Base-by-base conservation (phyloP, 139 green algal species). In the Chlorella sp. region DNA sequence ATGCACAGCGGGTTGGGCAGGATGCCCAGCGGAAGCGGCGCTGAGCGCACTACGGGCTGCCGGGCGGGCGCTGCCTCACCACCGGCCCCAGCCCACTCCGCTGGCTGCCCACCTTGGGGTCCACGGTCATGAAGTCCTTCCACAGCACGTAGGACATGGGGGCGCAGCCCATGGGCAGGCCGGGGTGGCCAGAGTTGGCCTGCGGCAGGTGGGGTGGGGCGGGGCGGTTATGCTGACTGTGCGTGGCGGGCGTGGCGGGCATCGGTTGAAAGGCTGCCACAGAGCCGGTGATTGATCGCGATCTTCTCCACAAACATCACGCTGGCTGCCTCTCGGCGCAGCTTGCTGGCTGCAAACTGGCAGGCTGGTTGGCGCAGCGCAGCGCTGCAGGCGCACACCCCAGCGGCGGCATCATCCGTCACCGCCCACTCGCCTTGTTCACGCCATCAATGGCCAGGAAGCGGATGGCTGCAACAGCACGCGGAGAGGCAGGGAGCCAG, bases 81-180 rank as follows among this genome's bases (percentile, higher is more conserved):
- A n/a, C n/a, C n/a, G n/a, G n/a, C n/a, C n/a, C n/a, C n/a, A n/a
- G n/a, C n/a, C n/a, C n/a, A n/a, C n/a, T n/a, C n/a, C n/a, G n/a
- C n/a, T n/a, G n/a, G n/a, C n/a, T n/a, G 60, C 60, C 60, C 26
- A 69, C 94, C 92, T 98, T 98, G 73, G 97, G 96, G 95, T 99
- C 98, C 88, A 95, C 94, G 70, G 94, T 97, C 93, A 99, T 97
- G 82, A 92, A 90, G 87, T 99, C 95, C 84, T 98, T 96, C 86
- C 90, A 99, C 60, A 99, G 92, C n/a, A 99, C 86, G 90, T 97
- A 99, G 40, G 91, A 91, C 96, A 99, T 99, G 44, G 97, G 97
- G 54, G 97, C 97, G 85, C 94, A 97, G 80, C 97, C 97, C 97
- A 99, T 99, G 72, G 97, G 97, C 83, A 98, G 93, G 74, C 97